phyloP scores from a whole-genome alignment of 1,139 yeast species.

The Debaryomyces udenii region DNA sequence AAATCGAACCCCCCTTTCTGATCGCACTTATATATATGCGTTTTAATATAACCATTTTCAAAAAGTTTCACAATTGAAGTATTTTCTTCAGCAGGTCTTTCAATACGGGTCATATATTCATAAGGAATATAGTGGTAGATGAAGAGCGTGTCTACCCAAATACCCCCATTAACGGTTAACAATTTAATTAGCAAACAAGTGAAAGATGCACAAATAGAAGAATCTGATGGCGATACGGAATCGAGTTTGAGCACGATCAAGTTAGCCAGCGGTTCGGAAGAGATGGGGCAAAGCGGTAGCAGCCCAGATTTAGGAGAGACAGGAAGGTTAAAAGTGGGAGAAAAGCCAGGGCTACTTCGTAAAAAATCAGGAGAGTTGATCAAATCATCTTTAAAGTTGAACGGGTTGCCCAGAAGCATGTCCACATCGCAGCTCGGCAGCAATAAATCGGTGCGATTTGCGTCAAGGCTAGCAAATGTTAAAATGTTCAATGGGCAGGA shows the following conservation, averaged over 20 bases:
- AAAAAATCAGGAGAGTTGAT: slow-evolving; percentile 45
- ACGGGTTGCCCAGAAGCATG: slow-evolving; percentile 28
- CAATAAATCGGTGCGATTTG: slow-evolving; percentile 42
- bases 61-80: too few species aligned
- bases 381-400: slow-evolving; percentile 42
- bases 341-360: slow-evolving; percentile 27
- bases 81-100: too few species aligned
- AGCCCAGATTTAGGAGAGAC: not conserved
- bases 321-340: not conserved
- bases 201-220: not conserved
- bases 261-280: not conserved
- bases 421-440: slow-evolving; percentile 30
- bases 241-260: slow-evolving; percentile 9
- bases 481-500: slow-evolving; percentile 48
- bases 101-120: not conserved
- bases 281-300: not conserved
- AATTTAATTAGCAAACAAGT: slow-evolving; percentile 10
- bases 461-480: slow-evolving; percentile 38
- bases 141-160: slow-evolving; percentile 5
- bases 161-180: slow-evolving; percentile 10
- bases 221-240: slow-evolving; percentile 9
- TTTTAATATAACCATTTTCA: too few species aligned
- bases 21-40: slow-evolving; percentile 3
- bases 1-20: slow-evolving; percentile 5
- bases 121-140: not conserved